Base-by-base conservation (phyloP, 192 early-diverging fungal species). In the Coemansia guatemalensis region DNA sequence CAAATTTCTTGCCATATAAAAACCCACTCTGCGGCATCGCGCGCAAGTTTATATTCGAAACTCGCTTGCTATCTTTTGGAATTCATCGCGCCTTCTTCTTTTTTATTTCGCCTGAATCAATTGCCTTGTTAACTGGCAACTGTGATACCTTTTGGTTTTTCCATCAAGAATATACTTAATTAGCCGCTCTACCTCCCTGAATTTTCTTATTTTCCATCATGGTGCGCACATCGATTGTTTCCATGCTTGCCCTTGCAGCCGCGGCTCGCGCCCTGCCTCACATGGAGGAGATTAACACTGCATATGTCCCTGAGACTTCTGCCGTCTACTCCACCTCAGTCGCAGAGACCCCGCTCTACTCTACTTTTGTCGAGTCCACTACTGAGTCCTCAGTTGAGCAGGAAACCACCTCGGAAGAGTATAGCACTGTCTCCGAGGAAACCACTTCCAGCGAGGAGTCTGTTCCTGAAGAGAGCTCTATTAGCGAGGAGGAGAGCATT, bases 151-250 rank as follows among this genome's bases (percentile, higher is more conserved):
- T 3, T 32, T 32, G 30, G 30, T 32, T 32, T 32, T 32, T 32
- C 8, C 30, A 32, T 8, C 3, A 32, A 32, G 30, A 32, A 32
- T 32, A 32, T 32, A 32, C 30, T 8, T 32, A 32, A 32, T 32
- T 32, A 32, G 30, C 30, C 30, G 30, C 8, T 32, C 8, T 32
- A 32, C 30, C 8, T 5, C 30, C 8, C 30, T 32, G 8, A 32
- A n/a, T n/a, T n/a, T 8, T 32, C 30, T 8, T 32, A 32, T 32
- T 32, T 32, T 32, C 8, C 30, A 32, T 32, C 30, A 74, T 74
- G 72, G 67, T 74, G 48, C 72, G 72, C 58, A 58, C 76, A 30
- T 73, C 76, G 48, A 59, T 73, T 66, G 65, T 78, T 41, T 78
- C 76, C 29, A 22, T 73, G 12, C 51, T 78, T 23, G 76, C 76